Percentiles rank a stretch among this genome's conserved stretches.
phyloP scores from a whole-genome alignment of 768 basidiomycete species.

The Amanita thiersii region DNA sequence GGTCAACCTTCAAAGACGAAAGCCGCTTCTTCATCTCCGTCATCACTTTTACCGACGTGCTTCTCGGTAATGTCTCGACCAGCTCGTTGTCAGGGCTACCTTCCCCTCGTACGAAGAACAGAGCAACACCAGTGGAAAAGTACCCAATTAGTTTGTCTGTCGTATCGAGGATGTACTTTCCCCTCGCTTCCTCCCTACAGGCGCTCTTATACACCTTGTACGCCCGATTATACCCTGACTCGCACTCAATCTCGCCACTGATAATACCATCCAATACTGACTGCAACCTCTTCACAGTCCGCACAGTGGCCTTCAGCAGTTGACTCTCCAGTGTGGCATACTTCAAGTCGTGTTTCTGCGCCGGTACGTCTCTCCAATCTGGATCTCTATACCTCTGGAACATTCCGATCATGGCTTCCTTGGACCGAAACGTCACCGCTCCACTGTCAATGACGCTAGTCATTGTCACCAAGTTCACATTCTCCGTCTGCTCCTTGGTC shows the following conservation, averaged over 20 bases:
- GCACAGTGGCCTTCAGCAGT: too few species aligned
- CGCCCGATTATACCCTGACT: constrained; percentile 16
- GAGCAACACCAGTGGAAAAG: neutral
- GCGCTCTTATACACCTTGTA: constrained; percentile 17
- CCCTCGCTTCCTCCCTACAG: constrained; percentile 10
- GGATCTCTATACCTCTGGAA: constrained; percentile 8
- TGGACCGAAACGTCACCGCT: constrained; percentile 19
- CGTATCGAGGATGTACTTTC: constrained; percentile 12
- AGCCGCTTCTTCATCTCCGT: constrained; percentile 12
- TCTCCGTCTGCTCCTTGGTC: constrained; percentile 17
- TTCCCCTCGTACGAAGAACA: neutral
- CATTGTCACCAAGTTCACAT: constrained; percentile 21
- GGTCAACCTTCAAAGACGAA: constrained; percentile 8
- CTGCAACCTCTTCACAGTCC: too few species aligned
- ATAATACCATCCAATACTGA: too few species aligned
- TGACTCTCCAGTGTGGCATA: too few species aligned
- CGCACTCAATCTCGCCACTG: constrained; percentile 8
- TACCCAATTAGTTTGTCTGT: constrained; percentile 1
- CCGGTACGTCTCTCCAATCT: neutral
- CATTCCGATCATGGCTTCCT: constrained; percentile 16
- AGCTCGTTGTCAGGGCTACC: constrained; percentile 8
- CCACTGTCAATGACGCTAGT: constrained; percentile 16
- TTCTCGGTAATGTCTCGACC: constrained; percentile 11
- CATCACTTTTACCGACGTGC: constrained; percentile 18
- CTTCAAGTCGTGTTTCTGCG: too few species aligned